Evolutionary conservation across 805 yeast genomes (phyloP), one percentile per base, ranked within the genome.

Genomic region (Ogataea zsoltii): DNA sequence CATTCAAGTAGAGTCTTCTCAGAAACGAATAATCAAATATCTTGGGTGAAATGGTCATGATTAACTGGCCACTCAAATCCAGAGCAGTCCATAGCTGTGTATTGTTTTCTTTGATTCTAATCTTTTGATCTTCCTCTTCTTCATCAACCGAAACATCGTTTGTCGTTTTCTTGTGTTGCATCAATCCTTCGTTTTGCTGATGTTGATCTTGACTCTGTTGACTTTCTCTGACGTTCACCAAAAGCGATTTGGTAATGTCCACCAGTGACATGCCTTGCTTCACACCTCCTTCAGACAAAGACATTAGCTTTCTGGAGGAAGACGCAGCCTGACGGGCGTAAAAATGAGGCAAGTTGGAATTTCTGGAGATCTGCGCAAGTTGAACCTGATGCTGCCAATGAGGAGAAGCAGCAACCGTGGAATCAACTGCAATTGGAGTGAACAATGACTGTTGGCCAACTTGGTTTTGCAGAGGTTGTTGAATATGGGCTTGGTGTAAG

Each of bases 1-100:
- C 96, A 67, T 85, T 89, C 55, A 94, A 70, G 64, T 87, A 94
- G 44, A 94, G 72, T 50, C 92, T 84, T 61, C 92, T 94, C 58
- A 94, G 75, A 57, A 94, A 94, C 49, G 78, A 77, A 66, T 90
- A 94, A 37, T 82, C 79, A 72, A 89, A 89, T 37, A 94, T 67
- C 56, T 82, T 82, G 16, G 85, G 79, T n/a, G 88, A 79, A 25
- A 92, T 54, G 46, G 79, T 76, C 50, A 80, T 71, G 42, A 94
- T 72, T 28, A 92, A 88, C 66, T 94, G 96, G 48, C 97, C 97
- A 53, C 95, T 82, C 53, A 92, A 72, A 69, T 94, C 99, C 53
- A 94, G 71, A 5, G 91, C 92, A 43, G 95, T 86, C 99, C 99
- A 94, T 61, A 87, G 76, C 68, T 91, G 97, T 48, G 83, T 84